These are phyloP conservation scores for Fusarium buharicum DNA, from an alignment of 2,329 filamentous ascomycete species.

Conservation along the genomic window DNA sequence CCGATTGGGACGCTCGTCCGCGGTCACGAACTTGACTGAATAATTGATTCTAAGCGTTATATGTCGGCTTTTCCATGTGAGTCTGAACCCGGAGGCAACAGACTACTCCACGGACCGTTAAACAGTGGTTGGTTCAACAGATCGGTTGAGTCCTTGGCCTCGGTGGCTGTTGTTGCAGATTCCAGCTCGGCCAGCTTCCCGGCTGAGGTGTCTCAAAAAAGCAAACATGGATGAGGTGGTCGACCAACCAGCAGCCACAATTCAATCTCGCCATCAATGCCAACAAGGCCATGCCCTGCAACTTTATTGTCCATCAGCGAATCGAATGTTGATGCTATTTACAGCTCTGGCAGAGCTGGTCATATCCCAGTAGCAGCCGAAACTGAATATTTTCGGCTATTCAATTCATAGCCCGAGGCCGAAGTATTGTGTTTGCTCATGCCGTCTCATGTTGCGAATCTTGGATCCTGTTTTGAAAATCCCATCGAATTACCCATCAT, in stretches of 20 bases:
- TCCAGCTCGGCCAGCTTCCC: constrained; percentile 29
- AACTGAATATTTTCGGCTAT: background rate
- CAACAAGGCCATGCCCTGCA: constrained; percentile 40
- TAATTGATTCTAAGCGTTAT: constrained; percentile 4
- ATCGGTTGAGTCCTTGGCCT: constrained; percentile 24
- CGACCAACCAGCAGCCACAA: constrained; percentile 33
- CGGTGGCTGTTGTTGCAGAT: constrained; percentile 36
- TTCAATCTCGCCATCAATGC: constrained; percentile 22
- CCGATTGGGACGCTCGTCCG: constrained; percentile 20
- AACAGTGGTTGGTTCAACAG: constrained; percentile 14
- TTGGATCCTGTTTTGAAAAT: constrained; percentile 16
- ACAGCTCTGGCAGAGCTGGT: constrained; percentile 1
- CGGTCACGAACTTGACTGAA: constrained; percentile 20
- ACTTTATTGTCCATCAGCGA: constrained; percentile 25
- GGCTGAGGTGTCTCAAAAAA: constrained; percentile 38
- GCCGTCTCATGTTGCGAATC: background rate
- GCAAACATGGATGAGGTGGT: constrained; percentile 36
- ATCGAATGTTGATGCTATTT: constrained; percentile 24
- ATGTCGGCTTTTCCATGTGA: background rate
- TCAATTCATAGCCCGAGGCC: background rate
- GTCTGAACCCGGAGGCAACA: constrained; percentile 6
- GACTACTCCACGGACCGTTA: constrained; percentile 1
- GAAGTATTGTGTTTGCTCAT: background rate
- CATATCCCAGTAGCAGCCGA: constrained; percentile 31
- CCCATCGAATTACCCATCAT: constrained; percentile 19